A percentile compares a stretch with the other conserved stretches of the same genome.
Conservation (phyloP, 371 early-diverging fungal genomes). For the Dichotomocladium elegans region DNA sequence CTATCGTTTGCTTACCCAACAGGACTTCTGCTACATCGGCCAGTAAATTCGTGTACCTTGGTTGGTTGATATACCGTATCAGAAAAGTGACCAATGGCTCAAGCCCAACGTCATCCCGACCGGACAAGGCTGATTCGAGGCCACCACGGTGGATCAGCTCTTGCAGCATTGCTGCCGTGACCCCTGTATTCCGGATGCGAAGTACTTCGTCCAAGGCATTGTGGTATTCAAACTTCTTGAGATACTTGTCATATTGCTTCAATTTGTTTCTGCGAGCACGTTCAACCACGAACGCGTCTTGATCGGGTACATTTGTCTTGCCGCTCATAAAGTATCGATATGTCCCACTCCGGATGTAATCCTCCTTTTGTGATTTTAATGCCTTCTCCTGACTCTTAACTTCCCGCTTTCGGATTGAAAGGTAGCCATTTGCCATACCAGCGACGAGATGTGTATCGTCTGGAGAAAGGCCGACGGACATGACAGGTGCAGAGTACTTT, state of each 20-base stretch:
- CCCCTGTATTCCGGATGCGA: conserved; percentile 44
- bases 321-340: conserved; percentile 77
- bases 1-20: conserved; percentile 72
- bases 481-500: conserved; percentile 90
- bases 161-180: conserved; percentile 75
- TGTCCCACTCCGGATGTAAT: conserved; percentile 50
- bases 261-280: conserved; percentile 55
- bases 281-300: conserved; percentile 74
- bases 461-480: conserved; percentile 80
- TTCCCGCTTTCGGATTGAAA: conserved; percentile 82
- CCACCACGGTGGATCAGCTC: conserved; percentile 88
- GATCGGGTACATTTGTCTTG: conserved; percentile 19
- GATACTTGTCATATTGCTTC: conserved; percentile 73
- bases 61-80: conserved; percentile 70
- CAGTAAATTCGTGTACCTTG: conserved; percentile 71
- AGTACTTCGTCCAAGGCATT: conserved; percentile 84
- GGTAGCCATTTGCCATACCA: conserved; percentile 89
- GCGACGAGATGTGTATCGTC: conserved; percentile 86
- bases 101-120: conserved; percentile 83
- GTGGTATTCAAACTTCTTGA: conserved; percentile 80
- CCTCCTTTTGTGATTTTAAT: conserved; percentile 43
- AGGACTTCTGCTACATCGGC: conserved; percentile 72
- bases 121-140: conserved; percentile 73
- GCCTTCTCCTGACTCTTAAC: conserved; percentile 54
- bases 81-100: conserved; percentile 82